These are phyloP conservation scores for Neofusicoccum cordaticola DNA, from an alignment of 2,329 filamentous ascomycete genomes.

Conservation along the genomic window DNA sequence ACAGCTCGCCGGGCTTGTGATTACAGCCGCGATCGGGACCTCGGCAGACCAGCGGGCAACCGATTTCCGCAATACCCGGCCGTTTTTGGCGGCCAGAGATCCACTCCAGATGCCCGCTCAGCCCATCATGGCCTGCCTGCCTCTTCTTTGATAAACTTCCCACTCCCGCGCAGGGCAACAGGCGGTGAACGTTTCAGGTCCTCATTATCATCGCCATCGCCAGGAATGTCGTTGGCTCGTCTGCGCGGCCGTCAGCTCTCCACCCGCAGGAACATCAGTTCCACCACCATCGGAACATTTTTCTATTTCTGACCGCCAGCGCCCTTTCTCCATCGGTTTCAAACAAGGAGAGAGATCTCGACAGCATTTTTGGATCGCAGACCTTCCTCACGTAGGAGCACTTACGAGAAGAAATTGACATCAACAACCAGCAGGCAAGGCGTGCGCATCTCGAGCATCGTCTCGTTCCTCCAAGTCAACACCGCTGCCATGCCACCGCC, in stretches of 20 bases:
- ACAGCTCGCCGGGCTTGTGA: neutral
- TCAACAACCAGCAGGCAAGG: no score
- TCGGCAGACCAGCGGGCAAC: conserved; percentile 6
- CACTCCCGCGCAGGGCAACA: neutral
- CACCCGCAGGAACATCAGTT: neutral
- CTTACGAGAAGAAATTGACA: no score
- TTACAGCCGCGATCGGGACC: neutral
- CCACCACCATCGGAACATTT: neutral
- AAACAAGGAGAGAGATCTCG: neutral
- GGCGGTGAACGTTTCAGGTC: neutral
- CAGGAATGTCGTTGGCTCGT: neutral
- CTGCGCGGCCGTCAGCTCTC: neutral
- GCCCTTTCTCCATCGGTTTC: neutral
- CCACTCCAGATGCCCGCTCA: neutral
- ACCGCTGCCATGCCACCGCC: no score
- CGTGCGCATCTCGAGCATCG: no score
- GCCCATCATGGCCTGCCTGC: neutral
- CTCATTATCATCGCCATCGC: neutral
- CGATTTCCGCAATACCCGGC: conserved; percentile 6
- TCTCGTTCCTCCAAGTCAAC: no score
- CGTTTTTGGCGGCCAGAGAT: neutral
- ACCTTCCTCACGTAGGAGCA: no score
- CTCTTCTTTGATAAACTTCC: neutral
- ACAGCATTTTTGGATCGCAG: neutral
- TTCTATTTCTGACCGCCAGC: neutral